A percentile compares a stretch with the other conserved stretches of the same genome.
phyloP scores from a whole-genome alignment of 352 stramenopile genomes.

The Pythium dissotocum region DNA sequence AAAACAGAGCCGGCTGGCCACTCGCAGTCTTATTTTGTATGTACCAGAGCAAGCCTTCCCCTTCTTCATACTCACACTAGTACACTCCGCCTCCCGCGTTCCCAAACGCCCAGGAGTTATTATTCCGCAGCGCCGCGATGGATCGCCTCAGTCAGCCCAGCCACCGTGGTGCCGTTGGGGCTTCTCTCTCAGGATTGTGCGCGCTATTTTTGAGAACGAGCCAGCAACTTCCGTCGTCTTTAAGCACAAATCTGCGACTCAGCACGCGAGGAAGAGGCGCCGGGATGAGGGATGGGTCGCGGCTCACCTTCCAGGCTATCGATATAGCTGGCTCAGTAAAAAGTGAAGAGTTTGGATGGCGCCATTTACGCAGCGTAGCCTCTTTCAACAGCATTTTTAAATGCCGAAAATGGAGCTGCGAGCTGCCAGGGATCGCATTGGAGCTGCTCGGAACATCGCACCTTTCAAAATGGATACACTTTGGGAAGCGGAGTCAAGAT shows the following conservation, averaged over 20 bases:
- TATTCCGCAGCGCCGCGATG: not conserved
- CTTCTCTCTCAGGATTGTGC: constrained; percentile 9
- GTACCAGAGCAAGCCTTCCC: not conserved
- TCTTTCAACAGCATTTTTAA: constrained; percentile 2
- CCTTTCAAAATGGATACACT: not conserved
- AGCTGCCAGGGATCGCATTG: not conserved
- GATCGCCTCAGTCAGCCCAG: not conserved
- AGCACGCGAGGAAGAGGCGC: constrained; percentile 11
- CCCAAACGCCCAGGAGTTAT: constrained; percentile 18
- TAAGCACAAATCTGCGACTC: constrained; percentile 23
- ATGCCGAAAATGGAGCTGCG: not conserved
- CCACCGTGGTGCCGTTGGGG: constrained; percentile 16
- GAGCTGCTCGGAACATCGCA: not conserved
- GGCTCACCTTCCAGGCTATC: not conserved
- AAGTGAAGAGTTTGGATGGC: not conserved
- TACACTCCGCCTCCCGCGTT: not conserved
- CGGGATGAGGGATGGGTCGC: not conserved
- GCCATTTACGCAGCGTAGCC: not conserved
- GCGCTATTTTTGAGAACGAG: constrained; percentile 28
- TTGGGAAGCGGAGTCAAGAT: not conserved
- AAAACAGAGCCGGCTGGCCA: not conserved
- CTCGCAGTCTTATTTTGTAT: constrained; percentile 9
- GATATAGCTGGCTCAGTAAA: not conserved
- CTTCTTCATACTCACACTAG: not conserved
- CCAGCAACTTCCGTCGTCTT: constrained; percentile 20